Evolutionary conservation across 2,329 filamentous ascomycete species (phyloP).

Genomic region (Pseudocercospora pini-densiflorae): DNA sequence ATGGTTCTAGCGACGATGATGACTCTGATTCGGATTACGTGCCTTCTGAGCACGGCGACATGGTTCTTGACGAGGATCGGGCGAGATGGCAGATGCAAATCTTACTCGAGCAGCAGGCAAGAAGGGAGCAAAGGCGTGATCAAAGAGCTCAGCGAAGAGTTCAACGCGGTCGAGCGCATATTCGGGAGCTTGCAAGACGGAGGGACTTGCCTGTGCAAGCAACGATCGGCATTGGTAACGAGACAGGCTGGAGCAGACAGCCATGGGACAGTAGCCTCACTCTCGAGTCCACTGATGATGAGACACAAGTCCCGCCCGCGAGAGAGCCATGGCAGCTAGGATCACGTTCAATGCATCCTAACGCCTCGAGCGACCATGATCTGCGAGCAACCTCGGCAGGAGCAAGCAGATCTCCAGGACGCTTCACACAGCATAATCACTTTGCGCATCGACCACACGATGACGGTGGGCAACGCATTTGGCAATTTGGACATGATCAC

Average conservation of each 20-base stretch:
- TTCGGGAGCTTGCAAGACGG: not conserved
- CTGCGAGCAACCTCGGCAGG: not conserved
- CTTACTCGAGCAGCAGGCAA: slow-evolving; percentile 13
- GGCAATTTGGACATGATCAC: not conserved
- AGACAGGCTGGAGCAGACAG: not conserved
- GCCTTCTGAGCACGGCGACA: slow-evolving; percentile 1
- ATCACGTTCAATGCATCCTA: not conserved
- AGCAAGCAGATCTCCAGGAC: not conserved
- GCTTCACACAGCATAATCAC: not conserved
- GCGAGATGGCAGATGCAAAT: slow-evolving; percentile 12
- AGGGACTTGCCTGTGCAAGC: not conserved
- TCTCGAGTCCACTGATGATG: not conserved
- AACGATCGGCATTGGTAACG: not conserved
- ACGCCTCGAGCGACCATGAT: not conserved
- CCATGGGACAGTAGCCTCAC: not conserved
- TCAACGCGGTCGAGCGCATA: not conserved
- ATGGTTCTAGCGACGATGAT: not conserved
- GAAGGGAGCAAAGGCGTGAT: slow-evolving; percentile 6
- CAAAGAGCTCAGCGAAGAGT: not conserved
- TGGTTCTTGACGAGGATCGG: slow-evolving; percentile 10
- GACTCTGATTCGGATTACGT: not conserved
- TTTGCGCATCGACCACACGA: not conserved
- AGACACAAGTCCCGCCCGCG: not conserved
- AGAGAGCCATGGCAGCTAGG: not conserved
- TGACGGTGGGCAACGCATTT: not conserved